A percentile compares a stretch with the other conserved stretches of the same genome.
These are phyloP conservation scores for Digitaria exilis DNA, from an alignment of 202 grass and related monocot species.

Conservation along the genomic window DNA sequence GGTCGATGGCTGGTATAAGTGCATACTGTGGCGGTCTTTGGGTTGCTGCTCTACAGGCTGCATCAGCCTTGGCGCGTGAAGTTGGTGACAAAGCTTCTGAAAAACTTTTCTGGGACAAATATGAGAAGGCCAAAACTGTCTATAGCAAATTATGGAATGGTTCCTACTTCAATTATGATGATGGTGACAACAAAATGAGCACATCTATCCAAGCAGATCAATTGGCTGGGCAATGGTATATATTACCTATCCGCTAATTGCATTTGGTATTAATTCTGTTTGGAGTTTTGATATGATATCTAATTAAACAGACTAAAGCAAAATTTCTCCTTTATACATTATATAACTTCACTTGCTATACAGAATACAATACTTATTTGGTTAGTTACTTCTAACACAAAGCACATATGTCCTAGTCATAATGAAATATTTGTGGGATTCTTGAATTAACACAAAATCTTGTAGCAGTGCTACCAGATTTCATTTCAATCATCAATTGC, in stretches of 20 bases:
- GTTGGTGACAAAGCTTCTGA: constrained; percentile 86
- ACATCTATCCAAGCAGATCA: constrained; percentile 97
- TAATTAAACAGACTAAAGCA: background rate
- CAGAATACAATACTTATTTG: background rate
- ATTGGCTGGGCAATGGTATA: constrained; percentile 95
- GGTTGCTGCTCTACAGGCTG: constrained; percentile 89
- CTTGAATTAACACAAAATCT: too few relatives aligned
- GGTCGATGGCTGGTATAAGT: constrained; percentile 87
- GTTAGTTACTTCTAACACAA: background rate
- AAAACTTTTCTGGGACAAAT: constrained; percentile 85
- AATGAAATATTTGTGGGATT: background rate
- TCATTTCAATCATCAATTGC: too few relatives aligned
- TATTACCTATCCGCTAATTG: constrained; percentile 18
- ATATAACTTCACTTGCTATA: background rate
- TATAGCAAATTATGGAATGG: constrained; percentile 95
- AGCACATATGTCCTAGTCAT: too few relatives aligned
- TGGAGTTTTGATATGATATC: constrained; percentile 4
- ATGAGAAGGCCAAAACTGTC: constrained; percentile 84
- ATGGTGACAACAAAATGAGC: constrained; percentile 66
- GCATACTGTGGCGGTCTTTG: constrained; percentile 94
- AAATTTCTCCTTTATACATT: background rate
- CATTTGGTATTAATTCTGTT: background rate
- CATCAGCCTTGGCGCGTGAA: constrained; percentile 76
- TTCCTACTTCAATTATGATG: constrained; percentile 94
- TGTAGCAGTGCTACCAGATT: too few relatives aligned